Evolutionary conservation across 495 filamentous ascomycete genomes (phyloP), one percentile per base, ranked within the genome.

Genomic region (Tuber calosporum): DNA sequence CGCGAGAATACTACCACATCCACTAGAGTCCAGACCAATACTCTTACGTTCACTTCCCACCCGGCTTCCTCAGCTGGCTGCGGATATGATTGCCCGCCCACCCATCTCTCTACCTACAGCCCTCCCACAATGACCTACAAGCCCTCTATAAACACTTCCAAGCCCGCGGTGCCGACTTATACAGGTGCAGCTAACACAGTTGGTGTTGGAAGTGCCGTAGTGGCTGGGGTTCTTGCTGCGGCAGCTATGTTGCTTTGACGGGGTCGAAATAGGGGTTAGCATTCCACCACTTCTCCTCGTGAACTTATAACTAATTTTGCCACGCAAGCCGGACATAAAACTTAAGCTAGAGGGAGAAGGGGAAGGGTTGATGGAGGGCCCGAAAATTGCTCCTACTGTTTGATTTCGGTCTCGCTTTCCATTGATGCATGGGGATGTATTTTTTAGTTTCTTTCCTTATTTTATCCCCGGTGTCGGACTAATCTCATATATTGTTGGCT

Each of bases 171-270:
- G 1, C 75, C 75, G 19, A 67, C 73, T 17, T 77, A 70, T 41
- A 77, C 76, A 45, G 76, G 76, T 4, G 76, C 74, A 1, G 76
- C 76, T 39, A 66, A 58, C 22, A 42, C 48, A 41, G 37, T 77
- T 17, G 74, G 74, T 13, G 74, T 30, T 3, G 76, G 73, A 48
- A 71, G 74, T 22, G 74, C 48, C 3, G 71, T 66, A 2, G 74
- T 71, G 1, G 70, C n/a, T 1, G 74, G 74, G 8, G 2, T 77
- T 67, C 69, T 77, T 58, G 36, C 48, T 26, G 53, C 73, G 58
- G 76, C 70, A 5, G 74, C 34, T 4, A 70, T 77, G 19, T 67
- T 77, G 38, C 69, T 77, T 53, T 77, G 73, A 38, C 62, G 20
- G 1, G 48, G 19, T n/a, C 7, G 45, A 53, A 53, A n/a, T 53